phyloP scores from a whole-genome alignment of 768 basidiomycete genomes.

The Auriculariales sp. region DNA sequence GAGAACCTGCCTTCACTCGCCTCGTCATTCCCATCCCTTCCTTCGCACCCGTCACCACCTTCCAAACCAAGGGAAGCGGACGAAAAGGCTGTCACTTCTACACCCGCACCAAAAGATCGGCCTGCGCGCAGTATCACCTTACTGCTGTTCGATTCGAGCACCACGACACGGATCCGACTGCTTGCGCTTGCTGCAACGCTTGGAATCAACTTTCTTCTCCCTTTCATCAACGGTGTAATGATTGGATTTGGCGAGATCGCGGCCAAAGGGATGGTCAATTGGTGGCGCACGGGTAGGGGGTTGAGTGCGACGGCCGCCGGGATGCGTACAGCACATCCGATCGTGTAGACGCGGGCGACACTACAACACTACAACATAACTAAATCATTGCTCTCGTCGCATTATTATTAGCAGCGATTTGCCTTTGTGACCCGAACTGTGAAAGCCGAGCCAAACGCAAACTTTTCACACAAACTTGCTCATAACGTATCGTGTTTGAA shows the following conservation, averaged over 20 bases:
- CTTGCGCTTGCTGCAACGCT: conserved; percentile 58
- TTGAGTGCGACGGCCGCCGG: conserved; percentile 8
- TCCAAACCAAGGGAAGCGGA: conserved; percentile 2
- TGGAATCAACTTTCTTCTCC: conserved; percentile 72
- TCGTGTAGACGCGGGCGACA: too few species aligned
- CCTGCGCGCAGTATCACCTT: conserved; percentile 25
- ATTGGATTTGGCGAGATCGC: conserved; percentile 93
- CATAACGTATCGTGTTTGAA: too few species aligned
- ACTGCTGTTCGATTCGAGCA: conserved; percentile 52
- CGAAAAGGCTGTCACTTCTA: too few species aligned
- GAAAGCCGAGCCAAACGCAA: too few species aligned
- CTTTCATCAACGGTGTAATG: conserved; percentile 92
- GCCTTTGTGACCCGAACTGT: too few species aligned
- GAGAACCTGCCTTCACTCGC: conserved; percentile 47
- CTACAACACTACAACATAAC: too few species aligned
- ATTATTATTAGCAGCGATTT: too few species aligned
- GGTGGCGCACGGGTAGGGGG: conserved; percentile 11
- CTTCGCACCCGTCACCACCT: conserved; percentile 27
- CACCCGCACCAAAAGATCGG: background rate
- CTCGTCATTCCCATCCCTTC: conserved; percentile 67
- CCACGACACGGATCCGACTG: conserved; percentile 51
- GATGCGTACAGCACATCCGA: conserved; percentile 5
- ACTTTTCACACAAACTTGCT: too few species aligned
- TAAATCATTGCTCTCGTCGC: too few species aligned
- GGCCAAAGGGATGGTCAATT: conserved; percentile 24